Evolutionary conservation across 306 rosid species (phyloP).

Genomic region (Sophora flavescens): DNA sequence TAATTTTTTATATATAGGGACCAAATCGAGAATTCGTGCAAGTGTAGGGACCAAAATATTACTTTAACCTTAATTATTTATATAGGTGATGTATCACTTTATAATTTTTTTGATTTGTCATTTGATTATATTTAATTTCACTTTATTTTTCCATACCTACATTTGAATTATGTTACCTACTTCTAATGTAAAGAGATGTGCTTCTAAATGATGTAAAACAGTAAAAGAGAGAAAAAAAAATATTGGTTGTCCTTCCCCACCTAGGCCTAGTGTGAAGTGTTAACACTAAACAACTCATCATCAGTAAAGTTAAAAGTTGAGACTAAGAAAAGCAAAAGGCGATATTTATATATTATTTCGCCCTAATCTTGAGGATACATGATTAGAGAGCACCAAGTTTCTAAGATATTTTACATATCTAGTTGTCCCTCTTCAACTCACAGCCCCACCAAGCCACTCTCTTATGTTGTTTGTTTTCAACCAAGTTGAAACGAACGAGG

Average conservation of each 20-base stretch:
- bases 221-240: no score
- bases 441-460: not conserved
- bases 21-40: no score
- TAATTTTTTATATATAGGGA: no score
- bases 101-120: no score
- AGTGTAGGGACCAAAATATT: no score
- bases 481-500: constrained; percentile 33
- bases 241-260: not conserved
- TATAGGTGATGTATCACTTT: no score
- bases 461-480: not conserved
- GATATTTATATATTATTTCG: not conserved
- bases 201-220: no score
- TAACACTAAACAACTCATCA: constrained; percentile 32
- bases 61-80: no score
- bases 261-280: constrained; percentile 31
- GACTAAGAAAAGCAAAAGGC: constrained; percentile 25
- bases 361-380: constrained; percentile 7
- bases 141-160: not conserved
- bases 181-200: not conserved
- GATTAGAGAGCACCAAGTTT: constrained; percentile 46
- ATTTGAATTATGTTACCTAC: not conserved
- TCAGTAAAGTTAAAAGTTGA: constrained; percentile 22
- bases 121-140: no score
- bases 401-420: constrained; percentile 36
- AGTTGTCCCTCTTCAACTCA: constrained; percentile 36